Conservation (phyloP, 1,284 basidiomycete genomes). For the Sparassis latifolia region DNA sequence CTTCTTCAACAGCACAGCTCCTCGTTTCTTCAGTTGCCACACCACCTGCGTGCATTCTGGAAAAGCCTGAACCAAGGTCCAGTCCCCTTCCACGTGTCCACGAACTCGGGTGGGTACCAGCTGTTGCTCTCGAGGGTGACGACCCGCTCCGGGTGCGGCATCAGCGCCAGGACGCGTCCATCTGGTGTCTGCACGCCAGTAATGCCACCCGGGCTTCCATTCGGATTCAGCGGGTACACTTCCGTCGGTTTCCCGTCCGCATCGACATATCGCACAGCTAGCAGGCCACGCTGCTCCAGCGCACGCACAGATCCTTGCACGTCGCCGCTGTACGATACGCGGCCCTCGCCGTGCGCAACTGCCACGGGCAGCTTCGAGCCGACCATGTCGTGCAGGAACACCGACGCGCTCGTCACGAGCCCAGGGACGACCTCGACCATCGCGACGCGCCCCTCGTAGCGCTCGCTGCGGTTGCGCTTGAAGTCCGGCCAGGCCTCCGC, state of each 20-base stretch:
- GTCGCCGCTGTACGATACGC: conserved; percentile 59
- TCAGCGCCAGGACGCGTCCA: conserved; percentile 87
- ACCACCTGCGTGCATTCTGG: conserved; percentile 80
- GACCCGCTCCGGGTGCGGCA: conserved; percentile 93
- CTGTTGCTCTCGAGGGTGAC: conserved; percentile 76
- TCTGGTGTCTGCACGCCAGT: conserved; percentile 84
- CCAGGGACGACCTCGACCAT: conserved; percentile 73
- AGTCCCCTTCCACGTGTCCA: conserved; percentile 54
- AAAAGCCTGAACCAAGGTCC: conserved; percentile 97
- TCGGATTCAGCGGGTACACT: conserved; percentile 91
- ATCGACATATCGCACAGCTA: conserved; percentile 78
- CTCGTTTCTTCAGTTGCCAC: conserved; percentile 17
- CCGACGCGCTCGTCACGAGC: conserved; percentile 50
- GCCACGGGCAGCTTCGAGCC: conserved; percentile 87
- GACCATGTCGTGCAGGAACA: conserved; percentile 87
- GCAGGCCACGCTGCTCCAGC: conserved; percentile 45
- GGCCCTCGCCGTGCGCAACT: conserved; percentile 95
- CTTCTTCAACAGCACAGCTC: too few relatives aligned
- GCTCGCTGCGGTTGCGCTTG: conserved; percentile 83
- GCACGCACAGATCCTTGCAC: conserved; percentile 28
- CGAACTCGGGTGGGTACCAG: conserved; percentile 67
- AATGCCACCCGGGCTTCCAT: conserved; percentile 84
- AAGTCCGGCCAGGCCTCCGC: conserved; percentile 85
- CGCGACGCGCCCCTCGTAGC: conserved; percentile 86
- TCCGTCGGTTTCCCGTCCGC: conserved; percentile 59